Base-by-base conservation (phyloP, 371 early-diverging fungal genomes). In the Apophysomyces sp. region DNA sequence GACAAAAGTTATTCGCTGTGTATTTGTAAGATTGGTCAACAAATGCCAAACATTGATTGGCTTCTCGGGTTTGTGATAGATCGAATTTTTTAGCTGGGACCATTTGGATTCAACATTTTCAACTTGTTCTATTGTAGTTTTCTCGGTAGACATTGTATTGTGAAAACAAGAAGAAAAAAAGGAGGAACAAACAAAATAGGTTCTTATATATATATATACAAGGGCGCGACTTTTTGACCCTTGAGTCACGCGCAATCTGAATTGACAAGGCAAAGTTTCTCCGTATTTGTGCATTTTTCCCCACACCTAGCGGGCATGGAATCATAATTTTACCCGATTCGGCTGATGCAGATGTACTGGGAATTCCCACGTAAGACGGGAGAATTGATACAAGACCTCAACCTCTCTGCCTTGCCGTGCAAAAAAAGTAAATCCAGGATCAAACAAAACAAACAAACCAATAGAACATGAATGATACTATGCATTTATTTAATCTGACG, bases 1-100 rank as follows among this genome's bases (percentile, higher is more conserved):
- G 32, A 67, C 71, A 52, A 80, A 80, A 0, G 77, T 75, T 7
- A 80, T 66, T 40, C 77, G 67, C 41, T 77, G 77, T 4, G 67
- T 68, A 26, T 68, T 69, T 11, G 66, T 77, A 12, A 80, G 59
- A 32, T 67, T 73, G 7, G 69, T 69, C 4, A 80, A 29, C 3
- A 75, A 24, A 26, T 75, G 61, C 77, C 74, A 80, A 8, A 61
- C 55, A 49, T 71, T 80, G 2, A 56, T 57, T 18, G 68, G 63
- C n/a, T 68, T 65, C 37, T 71, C 71, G 13, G 80, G 80, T 27
- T 75, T 77, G 3, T 60, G 58, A 37, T 66, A 72, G 18, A 77
- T 55, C 0, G 70, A 16, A 21, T 21, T 44, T 44, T 44, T 44
- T 21, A 44, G 24, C 21, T 21, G 49, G 21, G 24, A 9, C 49